Conservation (phyloP, 257 asterid genomes). For the Solanum verrucosum region DNA sequence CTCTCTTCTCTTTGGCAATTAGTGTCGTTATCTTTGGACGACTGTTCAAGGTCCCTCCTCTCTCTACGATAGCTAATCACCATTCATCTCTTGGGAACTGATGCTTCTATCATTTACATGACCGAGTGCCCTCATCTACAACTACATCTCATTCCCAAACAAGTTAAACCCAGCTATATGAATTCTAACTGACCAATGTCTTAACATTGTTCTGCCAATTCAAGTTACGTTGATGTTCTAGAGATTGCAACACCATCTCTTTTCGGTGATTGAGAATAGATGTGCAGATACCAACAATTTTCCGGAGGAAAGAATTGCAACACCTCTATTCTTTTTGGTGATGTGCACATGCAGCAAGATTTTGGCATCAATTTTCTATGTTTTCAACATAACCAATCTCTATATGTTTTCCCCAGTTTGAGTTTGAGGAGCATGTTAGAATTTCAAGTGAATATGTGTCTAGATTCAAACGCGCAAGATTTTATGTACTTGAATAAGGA, state of each 20-base stretch:
- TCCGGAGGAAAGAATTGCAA: not conserved
- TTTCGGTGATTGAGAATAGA: not conserved
- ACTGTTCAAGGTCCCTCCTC: not conserved
- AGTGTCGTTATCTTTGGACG: not conserved
- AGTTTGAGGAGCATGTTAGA: not conserved
- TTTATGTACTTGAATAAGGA: not conserved
- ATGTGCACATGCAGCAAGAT: not conserved
- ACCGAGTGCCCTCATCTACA: not conserved
- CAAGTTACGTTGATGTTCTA: not conserved
- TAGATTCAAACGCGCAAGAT: not conserved
- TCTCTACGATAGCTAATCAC: not conserved
- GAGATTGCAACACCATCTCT: not conserved
- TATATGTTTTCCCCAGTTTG: not conserved
- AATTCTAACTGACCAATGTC: not conserved
- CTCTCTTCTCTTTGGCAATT: not conserved
- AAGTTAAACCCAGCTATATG: not conserved
- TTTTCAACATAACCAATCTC: not conserved
- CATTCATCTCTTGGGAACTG: not conserved
- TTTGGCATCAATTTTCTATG: not conserved
- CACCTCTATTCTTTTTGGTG: not conserved
- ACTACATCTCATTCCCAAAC: not conserved
- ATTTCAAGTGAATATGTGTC: not conserved
- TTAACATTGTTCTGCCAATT: not conserved
- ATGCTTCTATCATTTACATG: not conserved
- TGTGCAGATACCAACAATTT: not conserved